Base-by-base conservation (phyloP, 2,329 filamentous ascomycete genomes). In the Aplosporella prunicola region DNA sequence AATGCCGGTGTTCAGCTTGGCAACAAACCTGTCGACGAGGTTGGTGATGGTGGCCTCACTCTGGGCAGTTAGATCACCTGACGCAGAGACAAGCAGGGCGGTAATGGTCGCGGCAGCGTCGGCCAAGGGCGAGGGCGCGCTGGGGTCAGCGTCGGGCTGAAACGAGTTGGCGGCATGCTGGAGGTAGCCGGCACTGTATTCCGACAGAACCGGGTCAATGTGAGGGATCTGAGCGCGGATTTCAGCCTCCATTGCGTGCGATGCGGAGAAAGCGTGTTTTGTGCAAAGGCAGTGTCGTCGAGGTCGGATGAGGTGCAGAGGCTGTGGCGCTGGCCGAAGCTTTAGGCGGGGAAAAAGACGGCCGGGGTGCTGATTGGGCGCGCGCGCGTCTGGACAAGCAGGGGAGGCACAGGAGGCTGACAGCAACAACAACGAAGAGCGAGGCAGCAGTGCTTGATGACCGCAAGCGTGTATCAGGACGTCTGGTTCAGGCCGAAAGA, bases 181-280 rank as follows among this genome's bases (percentile, higher is more conserved):
- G 50, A 98, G 72, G 58, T 96, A 98, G 41, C 91, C 91, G 47
- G 86, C 84, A 28, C 87, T 91, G 63, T 94, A 95, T 64, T 93
- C 84, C 32, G 86, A 88, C 48, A 95, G 70, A 45, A 93, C 73
- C 42, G 82, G 84, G 63, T 95, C 88, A 50, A 95, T 84, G 55
- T 82, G 81, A 44, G 87, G 87, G 49, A 94, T 76, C 49, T 86
- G 76, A 44, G 80, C 70, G 66, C 81, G 82, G 57, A 94, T 86
- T 66, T 93, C 84, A 53, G 82, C 72, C 62, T 94, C 87, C 87
- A 94, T 94, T 46, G 43, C 62, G 44, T 27, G 43, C 43, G 5
- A 27, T 35, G 26, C 18, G 38, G 22, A 25, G 22, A 15, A 32
- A 8, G 22, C 8, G n/a, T 24, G 22, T n/a, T 24, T 24, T 24